These are phyloP conservation scores for Sporisorium iseilematis-ciliati DNA, from an alignment of 1,284 basidiomycete species.

Conservation along the genomic window DNA sequence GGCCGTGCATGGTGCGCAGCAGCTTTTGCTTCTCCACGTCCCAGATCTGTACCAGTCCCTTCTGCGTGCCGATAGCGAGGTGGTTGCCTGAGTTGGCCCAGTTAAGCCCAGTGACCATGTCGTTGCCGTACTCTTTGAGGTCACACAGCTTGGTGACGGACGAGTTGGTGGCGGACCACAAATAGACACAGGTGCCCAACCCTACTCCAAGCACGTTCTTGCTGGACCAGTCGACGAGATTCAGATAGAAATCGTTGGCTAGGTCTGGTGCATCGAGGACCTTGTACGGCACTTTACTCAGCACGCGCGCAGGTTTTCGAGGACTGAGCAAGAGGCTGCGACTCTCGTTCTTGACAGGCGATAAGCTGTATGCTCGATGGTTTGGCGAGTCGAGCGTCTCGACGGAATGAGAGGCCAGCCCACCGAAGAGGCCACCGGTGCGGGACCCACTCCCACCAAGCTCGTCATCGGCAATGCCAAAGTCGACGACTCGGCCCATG, in stretches of 20 bases:
- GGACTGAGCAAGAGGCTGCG: conserved; percentile 87
- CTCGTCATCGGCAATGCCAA: conserved; percentile 46
- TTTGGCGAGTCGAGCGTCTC: conserved; percentile 73
- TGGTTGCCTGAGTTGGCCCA: conserved; percentile 78
- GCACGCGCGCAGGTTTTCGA: conserved; percentile 81
- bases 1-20: conserved; percentile 85
- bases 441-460: conserved; percentile 21
- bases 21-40: conserved; percentile 85
- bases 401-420: conserved; percentile 33
- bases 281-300: conserved; percentile 96
- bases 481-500: conserved; percentile 41
- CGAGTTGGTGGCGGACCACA: conserved; percentile 95
- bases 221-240: conserved; percentile 95
- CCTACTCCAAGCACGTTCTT: conserved; percentile 95
- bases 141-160: conserved; percentile 93
- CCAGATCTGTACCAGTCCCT: conserved; percentile 90
- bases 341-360: conserved; percentile 86
- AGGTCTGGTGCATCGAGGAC: conserved; percentile 97
- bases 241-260: conserved; percentile 94
- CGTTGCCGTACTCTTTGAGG: conserved; percentile 73
- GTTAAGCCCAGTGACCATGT: conserved; percentile 62
- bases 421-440: conserved; percentile 57
- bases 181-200: conserved; percentile 89
- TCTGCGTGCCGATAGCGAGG: conserved; percentile 90
- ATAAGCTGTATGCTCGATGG: conserved; percentile 89